A percentile compares a stretch with the other conserved stretches of the same genome.
Conservation (phyloP, 2,329 filamentous ascomycete genomes). For the Ceratocystis alfenasii region DNA sequence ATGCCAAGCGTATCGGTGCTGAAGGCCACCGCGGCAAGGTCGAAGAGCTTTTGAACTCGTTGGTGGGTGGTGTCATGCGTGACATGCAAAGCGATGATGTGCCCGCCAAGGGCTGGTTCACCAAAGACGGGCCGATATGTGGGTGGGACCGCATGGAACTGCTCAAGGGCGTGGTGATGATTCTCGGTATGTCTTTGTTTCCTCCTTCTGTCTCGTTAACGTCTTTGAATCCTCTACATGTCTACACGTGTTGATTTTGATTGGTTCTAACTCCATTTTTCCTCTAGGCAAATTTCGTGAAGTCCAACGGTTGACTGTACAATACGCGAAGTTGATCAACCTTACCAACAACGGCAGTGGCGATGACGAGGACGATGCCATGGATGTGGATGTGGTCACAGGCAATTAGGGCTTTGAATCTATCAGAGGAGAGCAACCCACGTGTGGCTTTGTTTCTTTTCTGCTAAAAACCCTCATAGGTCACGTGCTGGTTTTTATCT, state of each 20-base stretch:
- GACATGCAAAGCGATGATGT: conserved; percentile 38
- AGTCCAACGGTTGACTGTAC: conserved; percentile 84
- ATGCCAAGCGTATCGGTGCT: conserved; percentile 85
- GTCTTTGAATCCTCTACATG: background rate
- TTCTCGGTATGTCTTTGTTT: conserved; percentile 57
- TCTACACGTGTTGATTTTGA: background rate
- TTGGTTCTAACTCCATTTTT: background rate
- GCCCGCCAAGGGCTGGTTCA: conserved; percentile 45
- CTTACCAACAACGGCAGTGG: conserved; percentile 38
- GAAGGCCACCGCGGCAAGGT: conserved; percentile 82
- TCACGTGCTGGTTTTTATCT: background rate
- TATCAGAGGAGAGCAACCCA: background rate
- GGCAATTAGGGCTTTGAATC: background rate
- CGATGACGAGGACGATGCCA: conserved; percentile 28
- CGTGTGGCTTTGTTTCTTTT: background rate
- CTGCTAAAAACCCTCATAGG: background rate
- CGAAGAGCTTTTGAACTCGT: conserved; percentile 73
- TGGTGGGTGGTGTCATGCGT: conserved; percentile 60
- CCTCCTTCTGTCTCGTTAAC: background rate
- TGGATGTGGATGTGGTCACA: conserved; percentile 18
- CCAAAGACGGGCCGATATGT: conserved; percentile 60
- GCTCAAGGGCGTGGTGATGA: conserved; percentile 80
- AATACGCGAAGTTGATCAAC: conserved; percentile 76
- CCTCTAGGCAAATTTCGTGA: conserved; percentile 80
- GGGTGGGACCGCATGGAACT: conserved; percentile 85